Conservation (phyloP, 306 rosid species). For the Benincasa hispida region DNA sequence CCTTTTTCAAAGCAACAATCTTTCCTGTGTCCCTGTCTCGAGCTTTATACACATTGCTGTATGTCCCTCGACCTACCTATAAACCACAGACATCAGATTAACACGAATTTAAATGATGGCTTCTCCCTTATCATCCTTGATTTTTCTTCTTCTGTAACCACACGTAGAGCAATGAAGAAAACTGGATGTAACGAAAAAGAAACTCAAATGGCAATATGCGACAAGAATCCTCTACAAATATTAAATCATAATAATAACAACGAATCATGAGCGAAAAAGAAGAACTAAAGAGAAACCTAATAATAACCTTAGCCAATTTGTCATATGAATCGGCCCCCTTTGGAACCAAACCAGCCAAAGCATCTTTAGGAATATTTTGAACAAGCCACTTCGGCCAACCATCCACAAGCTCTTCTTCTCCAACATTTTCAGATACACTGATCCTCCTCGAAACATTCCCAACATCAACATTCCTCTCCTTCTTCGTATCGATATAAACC, state of each 20-base stretch:
- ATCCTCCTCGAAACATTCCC: constrained; percentile 10
- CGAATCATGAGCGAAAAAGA: background rate
- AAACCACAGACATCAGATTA: constrained; percentile 6
- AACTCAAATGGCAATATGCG: background rate
- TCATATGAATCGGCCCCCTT: constrained; percentile 57
- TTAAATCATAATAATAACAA: background rate
- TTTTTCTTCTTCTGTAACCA: background rate
- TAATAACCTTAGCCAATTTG: constrained; percentile 49
- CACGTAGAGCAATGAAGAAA: background rate
- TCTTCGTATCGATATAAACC: constrained; percentile 1
- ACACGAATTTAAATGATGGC: background rate
- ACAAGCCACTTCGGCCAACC: constrained; percentile 75
- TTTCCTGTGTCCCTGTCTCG: constrained; percentile 40
- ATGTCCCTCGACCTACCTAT: constrained; percentile 65
- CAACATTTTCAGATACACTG: constrained; percentile 20
- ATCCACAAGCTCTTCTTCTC: constrained; percentile 27
- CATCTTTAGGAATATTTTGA: constrained; percentile 32
- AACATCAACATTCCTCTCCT: constrained; percentile 2
- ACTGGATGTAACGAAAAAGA: background rate
- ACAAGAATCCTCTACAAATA: background rate
- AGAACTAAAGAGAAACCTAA: background rate
- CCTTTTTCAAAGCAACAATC: constrained; percentile 71
- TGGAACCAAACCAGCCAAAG: constrained; percentile 36
- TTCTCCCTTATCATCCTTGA: background rate
- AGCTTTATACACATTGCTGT: constrained; percentile 79